phyloP scores from a whole-genome alignment of 345 rosid species.

The Citrus unshiu region DNA sequence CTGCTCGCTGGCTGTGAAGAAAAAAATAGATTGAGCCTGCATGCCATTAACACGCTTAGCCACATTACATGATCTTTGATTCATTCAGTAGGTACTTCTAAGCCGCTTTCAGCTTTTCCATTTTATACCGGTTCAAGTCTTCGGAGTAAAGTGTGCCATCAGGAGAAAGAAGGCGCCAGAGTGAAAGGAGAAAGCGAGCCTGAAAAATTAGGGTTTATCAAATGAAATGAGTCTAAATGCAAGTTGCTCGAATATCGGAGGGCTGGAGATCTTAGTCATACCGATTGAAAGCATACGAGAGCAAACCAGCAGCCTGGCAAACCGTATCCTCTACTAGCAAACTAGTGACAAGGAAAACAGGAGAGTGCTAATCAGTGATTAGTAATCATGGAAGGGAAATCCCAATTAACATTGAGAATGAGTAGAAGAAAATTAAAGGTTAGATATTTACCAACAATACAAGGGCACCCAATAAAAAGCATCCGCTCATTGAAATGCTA shows the following conservation, averaged over 20 bases:
- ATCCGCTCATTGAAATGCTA: slow-evolving; percentile 66
- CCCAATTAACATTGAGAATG: neutral
- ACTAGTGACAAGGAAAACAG: slow-evolving; percentile 19
- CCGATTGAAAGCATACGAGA: slow-evolving; percentile 54
- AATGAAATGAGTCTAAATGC: slow-evolving; percentile 1
- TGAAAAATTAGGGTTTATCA: slow-evolving; percentile 14
- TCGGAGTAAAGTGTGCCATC: slow-evolving; percentile 39
- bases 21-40: neutral
- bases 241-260: neutral
- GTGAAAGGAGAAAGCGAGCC: slow-evolving; percentile 43
- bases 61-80: neutral
- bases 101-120: slow-evolving; percentile 32
- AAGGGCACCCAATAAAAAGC: slow-evolving; percentile 54
- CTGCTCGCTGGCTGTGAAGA: neutral
- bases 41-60: neutral
- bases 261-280: slow-evolving; percentile 12
- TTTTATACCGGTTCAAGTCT: slow-evolving; percentile 21
- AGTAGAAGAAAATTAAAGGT: neutral
- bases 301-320: slow-evolving; percentile 50
- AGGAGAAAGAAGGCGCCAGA: slow-evolving; percentile 46
- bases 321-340: slow-evolving; percentile 42
- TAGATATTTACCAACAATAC: slow-evolving; percentile 47
- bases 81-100: slow-evolving; percentile 1
- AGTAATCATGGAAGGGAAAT: neutral
- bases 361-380: neutral